Conservation (phyloP, 2,329 filamentous ascomycete species). For the Penicillium sp. region DNA sequence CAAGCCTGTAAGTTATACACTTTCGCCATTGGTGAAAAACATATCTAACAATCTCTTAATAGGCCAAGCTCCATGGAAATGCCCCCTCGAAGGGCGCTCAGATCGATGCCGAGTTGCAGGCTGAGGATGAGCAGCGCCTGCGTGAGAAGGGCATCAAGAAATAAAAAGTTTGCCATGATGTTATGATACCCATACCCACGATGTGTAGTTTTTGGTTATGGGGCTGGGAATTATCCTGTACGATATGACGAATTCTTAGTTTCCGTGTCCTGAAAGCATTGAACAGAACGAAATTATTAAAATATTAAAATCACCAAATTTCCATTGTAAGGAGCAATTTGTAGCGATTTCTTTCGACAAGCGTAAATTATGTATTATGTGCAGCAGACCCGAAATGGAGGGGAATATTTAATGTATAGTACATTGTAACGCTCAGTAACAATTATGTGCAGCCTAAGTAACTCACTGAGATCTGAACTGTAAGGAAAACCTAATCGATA, state of each 20-base stretch:
- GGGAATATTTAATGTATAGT: slow-evolving; percentile 1
- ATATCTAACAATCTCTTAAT: slow-evolving; percentile 7
- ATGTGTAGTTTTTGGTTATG: slow-evolving; percentile 50
- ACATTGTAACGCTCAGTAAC: slow-evolving; percentile 1
- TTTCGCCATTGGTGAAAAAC: not conserved
- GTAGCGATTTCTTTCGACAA: not conserved
- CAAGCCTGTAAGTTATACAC: slow-evolving; percentile 35
- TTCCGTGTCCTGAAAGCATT: slow-evolving; percentile 4
- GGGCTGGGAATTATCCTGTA: slow-evolving; percentile 90
- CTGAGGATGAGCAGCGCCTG: slow-evolving; percentile 46
- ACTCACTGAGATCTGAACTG: not conserved
- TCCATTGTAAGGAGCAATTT: not conserved
- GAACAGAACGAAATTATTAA: not conserved
- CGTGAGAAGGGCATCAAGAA: slow-evolving; percentile 44
- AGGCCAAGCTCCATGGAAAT: slow-evolving; percentile 49
- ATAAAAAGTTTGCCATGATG: slow-evolving; percentile 17
- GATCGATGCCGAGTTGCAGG: slow-evolving; percentile 46
- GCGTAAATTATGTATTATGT: not conserved
- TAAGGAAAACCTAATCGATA: not conserved
- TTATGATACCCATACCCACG: slow-evolving; percentile 8
- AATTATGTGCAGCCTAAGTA: not conserved
- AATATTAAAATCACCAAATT: not conserved
- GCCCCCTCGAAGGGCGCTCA: slow-evolving; percentile 48
- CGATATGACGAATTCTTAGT: slow-evolving; percentile 46
- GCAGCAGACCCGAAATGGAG: not conserved